These are phyloP conservation scores for Globisporangium viniferum DNA, from an alignment of 352 stramenopile genomes.

Conservation along the genomic window DNA sequence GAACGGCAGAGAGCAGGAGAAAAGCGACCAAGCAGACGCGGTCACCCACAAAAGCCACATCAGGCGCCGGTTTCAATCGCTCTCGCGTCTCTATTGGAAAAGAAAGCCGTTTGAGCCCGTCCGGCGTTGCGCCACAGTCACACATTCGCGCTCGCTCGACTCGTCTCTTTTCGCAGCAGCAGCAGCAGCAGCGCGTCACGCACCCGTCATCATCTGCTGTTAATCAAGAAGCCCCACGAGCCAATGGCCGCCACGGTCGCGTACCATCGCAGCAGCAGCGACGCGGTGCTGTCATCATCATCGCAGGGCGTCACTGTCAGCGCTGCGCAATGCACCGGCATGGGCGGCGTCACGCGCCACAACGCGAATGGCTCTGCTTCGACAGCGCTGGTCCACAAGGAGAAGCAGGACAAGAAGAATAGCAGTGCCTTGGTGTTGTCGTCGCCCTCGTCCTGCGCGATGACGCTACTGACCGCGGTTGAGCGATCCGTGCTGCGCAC, in stretches of 20 bases:
- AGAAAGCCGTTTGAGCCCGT: not conserved
- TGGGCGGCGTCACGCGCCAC: not conserved
- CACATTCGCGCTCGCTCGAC: not conserved
- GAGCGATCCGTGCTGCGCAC: slow-evolving; percentile 62
- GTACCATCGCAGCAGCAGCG: slow-evolving; percentile 3
- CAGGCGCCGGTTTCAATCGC: not conserved
- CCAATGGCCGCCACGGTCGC: slow-evolving; percentile 4
- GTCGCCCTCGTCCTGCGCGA: slow-evolving; percentile 23
- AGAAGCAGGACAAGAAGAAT: not conserved
- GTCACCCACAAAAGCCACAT: not conserved
- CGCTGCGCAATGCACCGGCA: not conserved
- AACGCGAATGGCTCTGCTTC: not conserved
- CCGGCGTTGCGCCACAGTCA: not conserved
- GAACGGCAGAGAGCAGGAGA: no score
- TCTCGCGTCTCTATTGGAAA: not conserved
- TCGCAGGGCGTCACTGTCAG: not conserved
- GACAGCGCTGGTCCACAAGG: not conserved
- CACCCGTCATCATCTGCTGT: not conserved
- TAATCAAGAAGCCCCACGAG: not conserved
- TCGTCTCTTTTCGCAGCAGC: not conserved
- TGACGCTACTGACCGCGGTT: slow-evolving; percentile 47
- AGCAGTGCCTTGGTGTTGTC: not conserved
- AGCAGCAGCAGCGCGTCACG: not conserved
- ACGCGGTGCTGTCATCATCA: slow-evolving; percentile 4
- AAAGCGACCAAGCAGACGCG: not conserved